Conservation (phyloP, 2,329 filamentous ascomycete genomes). For the Paraconiothyrium sp. region DNA sequence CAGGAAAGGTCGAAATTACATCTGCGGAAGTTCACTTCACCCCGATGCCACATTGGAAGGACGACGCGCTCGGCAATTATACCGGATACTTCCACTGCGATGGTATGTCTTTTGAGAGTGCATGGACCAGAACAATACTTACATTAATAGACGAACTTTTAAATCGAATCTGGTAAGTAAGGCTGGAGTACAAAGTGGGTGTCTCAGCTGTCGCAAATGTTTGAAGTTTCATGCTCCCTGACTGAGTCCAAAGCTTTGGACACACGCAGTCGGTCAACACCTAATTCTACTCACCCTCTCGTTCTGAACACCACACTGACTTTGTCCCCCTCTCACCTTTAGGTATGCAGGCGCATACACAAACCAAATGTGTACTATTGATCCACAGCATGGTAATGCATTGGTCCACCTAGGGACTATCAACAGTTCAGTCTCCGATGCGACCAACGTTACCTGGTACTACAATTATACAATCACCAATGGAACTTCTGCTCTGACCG, state of each 20-base stretch:
- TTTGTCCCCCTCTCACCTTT: too few species aligned
- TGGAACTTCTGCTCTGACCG: conserved; percentile 52
- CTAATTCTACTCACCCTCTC: too few species aligned
- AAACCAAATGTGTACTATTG: conserved; percentile 52
- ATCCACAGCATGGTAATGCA: conserved; percentile 48
- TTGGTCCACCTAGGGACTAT: conserved; percentile 45
- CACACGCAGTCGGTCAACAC: too few species aligned
- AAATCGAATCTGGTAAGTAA: conserved; percentile 51
- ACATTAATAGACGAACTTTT: conserved; percentile 50
- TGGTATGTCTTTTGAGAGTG: conserved; percentile 29
- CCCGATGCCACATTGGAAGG: conserved; percentile 54
- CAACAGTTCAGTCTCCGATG: conserved; percentile 40
- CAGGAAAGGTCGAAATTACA: conserved; percentile 50
- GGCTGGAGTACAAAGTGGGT: too few species aligned
- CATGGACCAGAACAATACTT: conserved; percentile 3
- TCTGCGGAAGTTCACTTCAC: conserved; percentile 56
- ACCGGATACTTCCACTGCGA: conserved; percentile 56
- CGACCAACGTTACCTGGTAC: conserved; percentile 51
- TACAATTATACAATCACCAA: conserved; percentile 54
- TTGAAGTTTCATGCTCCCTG: too few species aligned
- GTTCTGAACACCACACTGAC: too few species aligned
- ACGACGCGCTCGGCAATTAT: conserved; percentile 48
- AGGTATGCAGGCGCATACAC: conserved; percentile 53
- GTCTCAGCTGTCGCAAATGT: too few species aligned
- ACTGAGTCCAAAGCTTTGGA: too few species aligned